Base-by-base conservation (phyloP, 2,329 filamentous ascomycete genomes). In the Fusarium sp. region DNA sequence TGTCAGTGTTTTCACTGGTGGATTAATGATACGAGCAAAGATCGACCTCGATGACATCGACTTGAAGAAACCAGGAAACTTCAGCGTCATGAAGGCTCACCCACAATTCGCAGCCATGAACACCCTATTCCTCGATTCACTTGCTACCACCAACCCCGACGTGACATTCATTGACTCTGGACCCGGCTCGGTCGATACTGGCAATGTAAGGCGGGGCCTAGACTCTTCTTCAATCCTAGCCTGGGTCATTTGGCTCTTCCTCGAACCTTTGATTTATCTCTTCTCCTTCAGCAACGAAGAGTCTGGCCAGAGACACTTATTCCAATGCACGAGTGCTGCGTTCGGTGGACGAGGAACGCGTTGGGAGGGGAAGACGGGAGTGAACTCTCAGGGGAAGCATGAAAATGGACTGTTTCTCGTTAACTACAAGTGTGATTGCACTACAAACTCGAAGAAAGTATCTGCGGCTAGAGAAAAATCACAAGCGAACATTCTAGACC, bases 341-440 rank as follows among this genome's bases (percentile, higher is more conserved):
- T 81, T 76, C 70, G 79, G 79, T 5, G 79, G 79, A 10, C 73
- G 67, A 13, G 78, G 79, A 2, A 69, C 77, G 7, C 68, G 74
- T 3, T 80, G 79, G 78, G 59, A 57, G 7, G 77, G 76, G 4
- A 72, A 75, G 37, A 46, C 64, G 8, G 78, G 77, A 9, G 21
- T 76, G 1, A 80, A 79, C 60, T 69, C 77, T 33, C 31, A 59
- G n/a, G 61, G 63, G 24, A 69, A 73, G 60, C 38, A 62, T 23
- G 69, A 33, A 16, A 66, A 75, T 52, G 78, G 79, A 6, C 47
- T 81, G 13, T 80, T 79, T 65, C 71, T 81, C 5, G 76, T 79
- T 31, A 75, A 73, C 46, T 74, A 71, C 31, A 78, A 75, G 66
- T 76, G 77, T 41, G 64, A 78, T 35, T 78, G 69, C 53, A 76